These are phyloP conservation scores for Chlorella sp. DNA, from an alignment of 139 green algal species.

Conservation along the genomic window DNA sequence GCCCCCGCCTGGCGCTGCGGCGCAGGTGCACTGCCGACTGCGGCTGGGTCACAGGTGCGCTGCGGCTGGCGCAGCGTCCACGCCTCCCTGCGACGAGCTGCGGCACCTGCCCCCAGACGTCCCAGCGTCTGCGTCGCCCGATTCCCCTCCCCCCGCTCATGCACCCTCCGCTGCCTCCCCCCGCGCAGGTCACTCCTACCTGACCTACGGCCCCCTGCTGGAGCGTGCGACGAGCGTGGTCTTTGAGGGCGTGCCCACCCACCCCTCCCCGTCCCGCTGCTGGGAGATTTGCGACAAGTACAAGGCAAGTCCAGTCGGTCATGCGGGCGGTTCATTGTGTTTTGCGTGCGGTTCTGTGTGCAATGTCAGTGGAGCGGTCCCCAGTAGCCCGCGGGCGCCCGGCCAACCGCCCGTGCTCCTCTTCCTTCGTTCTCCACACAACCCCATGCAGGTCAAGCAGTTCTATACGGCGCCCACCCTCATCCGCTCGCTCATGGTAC, in stretches of 20 bases:
- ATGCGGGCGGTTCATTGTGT: not conserved
- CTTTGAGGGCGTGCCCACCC: slow-evolving; percentile 91
- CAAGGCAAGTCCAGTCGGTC: no score
- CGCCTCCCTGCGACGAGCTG: not conserved
- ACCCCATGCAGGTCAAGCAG: slow-evolving; percentile 54
- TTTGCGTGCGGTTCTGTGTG: not conserved
- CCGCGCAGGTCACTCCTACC: slow-evolving; percentile 79
- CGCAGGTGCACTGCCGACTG: slow-evolving; percentile 96
- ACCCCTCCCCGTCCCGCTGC: slow-evolving; percentile 79
- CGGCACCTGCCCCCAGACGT: no score
- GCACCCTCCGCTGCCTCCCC: not conserved
- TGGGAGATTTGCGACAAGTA: slow-evolving; percentile 93
- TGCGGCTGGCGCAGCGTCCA: not conserved
- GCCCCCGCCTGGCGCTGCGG: no score
- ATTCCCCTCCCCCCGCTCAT: not conserved
- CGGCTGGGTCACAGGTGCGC: slow-evolving; percentile 96
- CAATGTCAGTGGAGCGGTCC: not conserved
- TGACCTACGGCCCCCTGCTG: slow-evolving; percentile 85
- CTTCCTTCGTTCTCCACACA: no score
- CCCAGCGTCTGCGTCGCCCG: not conserved
- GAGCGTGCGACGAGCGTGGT: slow-evolving; percentile 80
- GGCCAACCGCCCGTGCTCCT: no score
- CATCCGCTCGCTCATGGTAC: slow-evolving; percentile 87
- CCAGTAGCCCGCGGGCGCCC: no score
- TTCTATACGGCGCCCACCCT: slow-evolving; percentile 96